Percentiles rank a stretch among this genome's conserved stretches.
phyloP scores from a whole-genome alignment of 768 basidiomycete genomes.

The Trametes maxima region DNA sequence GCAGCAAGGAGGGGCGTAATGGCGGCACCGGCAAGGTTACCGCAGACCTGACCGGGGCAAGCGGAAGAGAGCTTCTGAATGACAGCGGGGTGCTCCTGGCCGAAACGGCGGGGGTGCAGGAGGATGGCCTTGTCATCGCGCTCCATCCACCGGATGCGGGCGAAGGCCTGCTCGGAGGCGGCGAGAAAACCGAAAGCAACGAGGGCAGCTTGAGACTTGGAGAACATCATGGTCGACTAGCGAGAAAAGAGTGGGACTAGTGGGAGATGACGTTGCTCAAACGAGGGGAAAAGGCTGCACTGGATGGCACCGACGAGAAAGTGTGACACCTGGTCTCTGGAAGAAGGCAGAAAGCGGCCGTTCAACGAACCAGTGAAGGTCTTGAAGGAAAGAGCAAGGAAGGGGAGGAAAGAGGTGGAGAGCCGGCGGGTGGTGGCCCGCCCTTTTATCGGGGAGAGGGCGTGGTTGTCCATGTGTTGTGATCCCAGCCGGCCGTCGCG shows the following conservation, averaged over 20 bases:
- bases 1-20: conserved; percentile 55
- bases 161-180: conserved; percentile 23
- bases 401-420: conserved; percentile 16
- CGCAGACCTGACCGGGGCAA: conserved; percentile 53
- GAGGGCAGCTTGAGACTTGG: conserved; percentile 23
- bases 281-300: conserved; percentile 27
- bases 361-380: conserved; percentile 46
- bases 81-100: conserved; percentile 51
- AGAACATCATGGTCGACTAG: conserved; percentile 28
- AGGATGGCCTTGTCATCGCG: conserved; percentile 47
- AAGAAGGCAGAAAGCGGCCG: conserved; percentile 40
- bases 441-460: conserved; percentile 3
- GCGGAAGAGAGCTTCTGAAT: conserved; percentile 47
- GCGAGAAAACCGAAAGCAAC: conserved; percentile 27
- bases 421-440: background rate
- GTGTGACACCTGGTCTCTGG: conserved; percentile 50
- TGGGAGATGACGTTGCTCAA: conserved; percentile 11
- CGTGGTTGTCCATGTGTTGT: background rate
- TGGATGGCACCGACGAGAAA: conserved; percentile 27
- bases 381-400: conserved; percentile 23
- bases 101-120: conserved; percentile 56
- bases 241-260: conserved; percentile 12
- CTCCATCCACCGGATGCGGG: conserved; percentile 50
- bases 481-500: conserved; percentile 5
- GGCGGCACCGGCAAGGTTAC: conserved; percentile 49